These are phyloP conservation scores for Poa annua DNA, from an alignment of 176 grass and related monocot genomes.

Conservation along the genomic window DNA sequence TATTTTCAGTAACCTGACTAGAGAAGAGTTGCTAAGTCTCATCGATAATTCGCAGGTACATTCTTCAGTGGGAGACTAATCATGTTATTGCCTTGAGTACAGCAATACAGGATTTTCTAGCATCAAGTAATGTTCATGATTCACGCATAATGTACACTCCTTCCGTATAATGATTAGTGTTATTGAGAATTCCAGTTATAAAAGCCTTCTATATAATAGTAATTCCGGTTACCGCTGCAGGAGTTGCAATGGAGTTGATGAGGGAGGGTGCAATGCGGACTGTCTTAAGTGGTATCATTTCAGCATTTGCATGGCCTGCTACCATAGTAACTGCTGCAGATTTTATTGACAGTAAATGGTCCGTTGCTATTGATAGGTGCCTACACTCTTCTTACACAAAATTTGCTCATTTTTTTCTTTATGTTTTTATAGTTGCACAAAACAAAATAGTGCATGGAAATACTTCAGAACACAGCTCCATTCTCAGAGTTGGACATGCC, in stretches of 20 bases:
- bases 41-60: slow-evolving; percentile 61
- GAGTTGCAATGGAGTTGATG: slow-evolving; percentile 78
- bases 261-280: slow-evolving; percentile 94
- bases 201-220: too few relatives aligned
- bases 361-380: slow-evolving; percentile 92
- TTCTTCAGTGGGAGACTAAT: slow-evolving; percentile 88
- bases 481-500: neutral
- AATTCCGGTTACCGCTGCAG: slow-evolving; percentile 37
- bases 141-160: slow-evolving; percentile 4
- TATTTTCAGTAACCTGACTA: slow-evolving; percentile 24
- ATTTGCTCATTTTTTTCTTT: neutral
- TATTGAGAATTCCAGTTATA: slow-evolving; percentile 31
- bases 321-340: slow-evolving; percentile 79
- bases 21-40: slow-evolving; percentile 18
- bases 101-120: slow-evolving; percentile 91
- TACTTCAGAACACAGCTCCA: neutral
- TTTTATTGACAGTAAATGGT: slow-evolving; percentile 96
- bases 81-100: slow-evolving; percentile 84
- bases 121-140: slow-evolving; percentile 67
- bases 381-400: neutral
- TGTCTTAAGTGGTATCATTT: slow-evolving; percentile 70
- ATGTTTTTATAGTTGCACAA: neutral
- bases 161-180: neutral
- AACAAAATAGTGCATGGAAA: neutral
- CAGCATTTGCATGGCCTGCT: slow-evolving; percentile 88